phyloP scores from a whole-genome alignment of 805 yeast species.

The Saturnispora serradocipensis region DNA sequence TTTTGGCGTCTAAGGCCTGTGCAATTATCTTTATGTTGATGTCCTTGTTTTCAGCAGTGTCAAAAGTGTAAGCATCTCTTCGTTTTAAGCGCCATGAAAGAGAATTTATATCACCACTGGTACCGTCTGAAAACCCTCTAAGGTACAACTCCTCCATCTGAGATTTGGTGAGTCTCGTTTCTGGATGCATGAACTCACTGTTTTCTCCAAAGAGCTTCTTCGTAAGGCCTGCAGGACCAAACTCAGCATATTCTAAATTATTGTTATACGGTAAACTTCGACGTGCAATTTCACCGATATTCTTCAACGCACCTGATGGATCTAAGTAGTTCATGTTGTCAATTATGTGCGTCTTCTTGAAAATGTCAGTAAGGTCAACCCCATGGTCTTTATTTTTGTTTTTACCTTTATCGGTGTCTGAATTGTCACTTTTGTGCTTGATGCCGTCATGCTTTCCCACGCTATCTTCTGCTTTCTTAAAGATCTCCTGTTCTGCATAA shows the following conservation, averaged over 20 bases:
- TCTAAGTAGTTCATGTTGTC: neutral
- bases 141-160: neutral
- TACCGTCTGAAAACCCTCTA: neutral
- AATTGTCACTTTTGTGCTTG: neutral
- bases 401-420: neutral
- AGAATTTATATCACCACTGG: neutral
- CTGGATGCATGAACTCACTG: constrained; percentile 1
- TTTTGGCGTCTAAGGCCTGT: constrained; percentile 17
- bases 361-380: neutral
- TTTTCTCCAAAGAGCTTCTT: constrained; percentile 3
- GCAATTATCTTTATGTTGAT: neutral
- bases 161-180: neutral
- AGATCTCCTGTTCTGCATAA: neutral
- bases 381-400: neutral
- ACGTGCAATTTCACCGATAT: neutral
- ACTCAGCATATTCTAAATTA: neutral
- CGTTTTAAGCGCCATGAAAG: constrained; percentile 3
- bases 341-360: neutral
- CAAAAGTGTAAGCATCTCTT: neutral
- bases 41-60: neutral
- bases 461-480: neutral
- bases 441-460: neutral
- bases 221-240: constrained; percentile 1
- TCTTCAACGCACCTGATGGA: neutral
- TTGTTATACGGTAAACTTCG: neutral